Base-by-base conservation (phyloP, 257 asterid species). In the Capsicum rhomboideum region DNA sequence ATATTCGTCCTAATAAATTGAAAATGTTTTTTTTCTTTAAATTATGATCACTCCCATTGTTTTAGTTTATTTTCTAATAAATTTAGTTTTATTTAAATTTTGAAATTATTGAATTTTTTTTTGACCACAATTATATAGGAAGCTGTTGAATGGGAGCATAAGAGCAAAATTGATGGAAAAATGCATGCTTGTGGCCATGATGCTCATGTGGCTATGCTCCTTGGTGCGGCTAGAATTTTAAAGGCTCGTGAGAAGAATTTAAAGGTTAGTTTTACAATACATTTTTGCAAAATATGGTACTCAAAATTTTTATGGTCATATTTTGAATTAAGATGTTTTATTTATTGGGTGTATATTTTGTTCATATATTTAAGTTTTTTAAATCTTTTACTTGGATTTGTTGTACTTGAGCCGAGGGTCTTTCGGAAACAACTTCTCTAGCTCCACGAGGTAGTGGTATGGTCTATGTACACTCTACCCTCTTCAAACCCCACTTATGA, bases 111-210 rank as follows among this genome's bases (percentile, higher is more conserved):
- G 21, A 10, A 40, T 9, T n/a, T 71, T 54, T 16, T 69, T 4
- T 10, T 20, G 21, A 50, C 28, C 44, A 40, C 5, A 11, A 61
- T n/a, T 14, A 69, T 21, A 72, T 83, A 93, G 97, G 97, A 93
- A 89, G 90, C 89, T n/a, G 93, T 91, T 80, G 95, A 92, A 63
- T 93, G 97, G 96, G 91, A 90, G 88, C 93, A 92, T 89, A 92
- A 91, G 83, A 93, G 97, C 89, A 90, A 83, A 82, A 88, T 87
- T 56, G 86, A 88, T 0, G 97, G 97, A 74, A 93, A 90, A 84
- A 93, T 93, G 97, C 97, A 93, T 59, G 97, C 97, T 23, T 93
- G 97, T 31, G 97, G 97, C 0, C 97, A 93, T 84, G 97, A 93
- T 6, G 97, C 94, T 20, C 97, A 93, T 12, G 94, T 90, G 71